Conservation (phyloP, 257 asterid genomes). For the Verbena officinalis region DNA sequence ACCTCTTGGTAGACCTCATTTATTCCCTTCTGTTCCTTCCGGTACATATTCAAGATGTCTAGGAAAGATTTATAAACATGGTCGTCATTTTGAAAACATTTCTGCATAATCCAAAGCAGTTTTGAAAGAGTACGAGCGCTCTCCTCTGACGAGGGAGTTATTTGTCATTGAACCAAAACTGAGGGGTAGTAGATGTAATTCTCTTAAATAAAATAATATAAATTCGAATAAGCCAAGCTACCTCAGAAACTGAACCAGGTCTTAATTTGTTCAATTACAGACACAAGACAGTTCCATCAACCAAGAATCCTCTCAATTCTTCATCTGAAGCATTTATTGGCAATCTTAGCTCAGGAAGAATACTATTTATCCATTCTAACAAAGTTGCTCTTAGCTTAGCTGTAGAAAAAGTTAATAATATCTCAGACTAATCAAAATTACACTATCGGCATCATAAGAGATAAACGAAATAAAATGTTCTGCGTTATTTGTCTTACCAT, state of each 20-base stretch:
- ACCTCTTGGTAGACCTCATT: no score
- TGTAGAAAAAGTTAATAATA: constrained; percentile 36
- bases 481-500: constrained; percentile 44
- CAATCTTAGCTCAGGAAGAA: constrained; percentile 61
- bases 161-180: no score
- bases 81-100: no score
- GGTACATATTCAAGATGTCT: no score
- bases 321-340: constrained; percentile 79
- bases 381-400: constrained; percentile 59
- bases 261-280: constrained; percentile 64
- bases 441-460: not conserved
- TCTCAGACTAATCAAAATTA: not conserved
- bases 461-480: not conserved
- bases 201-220: not conserved
- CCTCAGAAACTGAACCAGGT: constrained; percentile 77
- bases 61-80: no score
- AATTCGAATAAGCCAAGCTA: constrained; percentile 28
- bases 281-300: constrained; percentile 77
- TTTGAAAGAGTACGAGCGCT: no score
- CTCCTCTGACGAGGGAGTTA: no score
- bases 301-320: constrained; percentile 60
- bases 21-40: no score
- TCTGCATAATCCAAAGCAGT: no score
- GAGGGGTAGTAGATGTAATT: no score
- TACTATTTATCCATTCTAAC: constrained; percentile 72